These are phyloP conservation scores for Xylaria sp. DNA, from an alignment of 2,329 filamentous ascomycete genomes.

Conservation along the genomic window DNA sequence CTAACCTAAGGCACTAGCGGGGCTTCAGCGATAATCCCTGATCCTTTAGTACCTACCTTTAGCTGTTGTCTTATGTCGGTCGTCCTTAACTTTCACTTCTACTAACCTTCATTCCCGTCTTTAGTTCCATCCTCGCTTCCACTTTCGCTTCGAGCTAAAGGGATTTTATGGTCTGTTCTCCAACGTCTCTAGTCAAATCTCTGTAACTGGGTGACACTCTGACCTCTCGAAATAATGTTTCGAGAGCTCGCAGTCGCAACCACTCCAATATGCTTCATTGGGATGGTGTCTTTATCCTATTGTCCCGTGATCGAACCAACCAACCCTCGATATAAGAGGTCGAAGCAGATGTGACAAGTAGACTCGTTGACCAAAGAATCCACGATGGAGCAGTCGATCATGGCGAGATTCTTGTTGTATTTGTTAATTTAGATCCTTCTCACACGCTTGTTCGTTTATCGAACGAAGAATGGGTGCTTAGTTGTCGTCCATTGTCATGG, in stretches of 20 bases:
- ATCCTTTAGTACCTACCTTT: no score
- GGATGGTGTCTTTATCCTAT: not conserved
- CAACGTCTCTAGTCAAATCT: not conserved
- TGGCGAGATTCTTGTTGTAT: not conserved
- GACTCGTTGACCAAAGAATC: slow-evolving; percentile 8
- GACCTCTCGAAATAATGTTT: not conserved
- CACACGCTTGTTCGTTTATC: not conserved
- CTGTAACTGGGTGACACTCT: not conserved
- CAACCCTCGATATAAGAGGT: slow-evolving; percentile 9
- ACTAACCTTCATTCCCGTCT: no score
- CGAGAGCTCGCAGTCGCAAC: not conserved
- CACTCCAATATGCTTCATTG: slow-evolving; percentile 9
- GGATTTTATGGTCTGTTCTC: not conserved
- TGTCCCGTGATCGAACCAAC: not conserved
- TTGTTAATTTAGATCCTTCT: not conserved
- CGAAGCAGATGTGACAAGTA: slow-evolving; percentile 16
- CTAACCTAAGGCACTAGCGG: no score
- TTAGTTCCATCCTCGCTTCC: not conserved
- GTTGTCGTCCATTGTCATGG: not conserved
- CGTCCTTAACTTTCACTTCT: no score
- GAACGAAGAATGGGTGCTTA: not conserved
- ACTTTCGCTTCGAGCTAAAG: not conserved
- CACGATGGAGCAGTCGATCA: slow-evolving; percentile 17
- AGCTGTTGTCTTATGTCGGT: no score
- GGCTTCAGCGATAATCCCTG: no score